Percentiles rank a stretch among this genome's conserved stretches.
phyloP scores from a whole-genome alignment of 2,329 filamentous ascomycete species.

The Microdochium bolleyi region DNA sequence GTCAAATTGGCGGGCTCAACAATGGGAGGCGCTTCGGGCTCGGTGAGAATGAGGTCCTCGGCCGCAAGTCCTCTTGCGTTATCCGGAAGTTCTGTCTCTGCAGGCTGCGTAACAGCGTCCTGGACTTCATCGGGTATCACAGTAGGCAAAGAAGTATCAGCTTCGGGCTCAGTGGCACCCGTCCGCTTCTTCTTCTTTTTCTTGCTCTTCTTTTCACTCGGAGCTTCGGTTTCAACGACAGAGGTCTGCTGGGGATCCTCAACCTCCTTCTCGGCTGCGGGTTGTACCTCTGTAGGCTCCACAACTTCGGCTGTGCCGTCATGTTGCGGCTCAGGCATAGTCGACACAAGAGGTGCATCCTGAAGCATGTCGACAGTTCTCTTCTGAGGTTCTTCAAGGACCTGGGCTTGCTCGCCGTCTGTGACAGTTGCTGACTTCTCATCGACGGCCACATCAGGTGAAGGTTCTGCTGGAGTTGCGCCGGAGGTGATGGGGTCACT shows the following conservation, averaged over 20 bases:
- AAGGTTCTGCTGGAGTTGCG: not conserved
- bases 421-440: too few relatives aligned
- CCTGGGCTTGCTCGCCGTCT: too few relatives aligned
- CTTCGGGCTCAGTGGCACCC: not conserved
- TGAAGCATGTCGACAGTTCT: too few relatives aligned
- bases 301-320: too few relatives aligned
- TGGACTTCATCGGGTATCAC: not conserved
- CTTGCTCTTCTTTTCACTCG: conserved; percentile 11
- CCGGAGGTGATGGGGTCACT: too few relatives aligned
- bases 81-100: not conserved
- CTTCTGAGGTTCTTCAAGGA: too few relatives aligned
- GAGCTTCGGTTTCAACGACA: not conserved
- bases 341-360: too few relatives aligned
- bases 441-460: not conserved
- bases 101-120: not conserved
- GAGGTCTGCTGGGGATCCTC: not conserved
- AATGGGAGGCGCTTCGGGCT: too few relatives aligned
- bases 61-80: not conserved
- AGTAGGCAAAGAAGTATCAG: not conserved
- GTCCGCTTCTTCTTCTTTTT: conserved; percentile 7
- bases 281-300: not conserved
- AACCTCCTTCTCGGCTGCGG: not conserved
- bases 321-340: too few relatives aligned
- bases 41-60: too few relatives aligned
- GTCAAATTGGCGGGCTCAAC: too few relatives aligned